These are phyloP conservation scores for Coemansia sp. DNA, from an alignment of 192 early-diverging fungal genomes.

Conservation along the genomic window DNA sequence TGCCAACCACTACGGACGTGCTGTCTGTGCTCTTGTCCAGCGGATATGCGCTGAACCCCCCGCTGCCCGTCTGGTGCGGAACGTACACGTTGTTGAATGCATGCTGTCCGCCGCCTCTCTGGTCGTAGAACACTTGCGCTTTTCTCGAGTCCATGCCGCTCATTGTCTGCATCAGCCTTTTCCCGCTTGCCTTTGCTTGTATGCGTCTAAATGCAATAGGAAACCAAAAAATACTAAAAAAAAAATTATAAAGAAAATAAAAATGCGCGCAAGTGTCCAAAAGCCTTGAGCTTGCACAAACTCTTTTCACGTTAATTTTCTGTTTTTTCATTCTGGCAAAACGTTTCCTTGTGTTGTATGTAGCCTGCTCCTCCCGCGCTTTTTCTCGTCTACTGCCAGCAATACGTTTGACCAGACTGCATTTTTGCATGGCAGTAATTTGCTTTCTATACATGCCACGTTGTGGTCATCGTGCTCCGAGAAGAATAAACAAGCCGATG, in stretches of 20 bases:
- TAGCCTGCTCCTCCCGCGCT: no score
- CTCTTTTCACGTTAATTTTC: no score
- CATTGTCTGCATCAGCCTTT: background rate
- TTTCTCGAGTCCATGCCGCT: slow-evolving; percentile 9
- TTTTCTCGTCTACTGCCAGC: no score
- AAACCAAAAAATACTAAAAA: background rate
- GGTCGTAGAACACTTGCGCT: slow-evolving; percentile 42
- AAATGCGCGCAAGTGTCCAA: no score
- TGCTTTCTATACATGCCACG: background rate
- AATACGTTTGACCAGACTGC: no score
- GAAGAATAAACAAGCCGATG: background rate
- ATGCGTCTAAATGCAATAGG: background rate
- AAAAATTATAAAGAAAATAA: background rate
- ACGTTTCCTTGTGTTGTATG: no score
- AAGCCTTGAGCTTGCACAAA: no score
- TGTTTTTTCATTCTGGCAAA: no score
- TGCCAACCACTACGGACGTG: background rate
- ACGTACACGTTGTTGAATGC: slow-evolving; percentile 38
- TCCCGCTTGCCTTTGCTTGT: background rate
- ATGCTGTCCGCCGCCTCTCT: slow-evolving; percentile 11
- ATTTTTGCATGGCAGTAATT: background rate
- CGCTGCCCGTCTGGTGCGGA: slow-evolving; percentile 15
- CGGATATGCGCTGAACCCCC: slow-evolving; percentile 48
- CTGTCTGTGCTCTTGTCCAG: slow-evolving; percentile 13
- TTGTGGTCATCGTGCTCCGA: background rate